A percentile compares a stretch with the other conserved stretches of the same genome.
phyloP scores from a whole-genome alignment of 148 eudicot genomes.

The Simmondsia chinensis region DNA sequence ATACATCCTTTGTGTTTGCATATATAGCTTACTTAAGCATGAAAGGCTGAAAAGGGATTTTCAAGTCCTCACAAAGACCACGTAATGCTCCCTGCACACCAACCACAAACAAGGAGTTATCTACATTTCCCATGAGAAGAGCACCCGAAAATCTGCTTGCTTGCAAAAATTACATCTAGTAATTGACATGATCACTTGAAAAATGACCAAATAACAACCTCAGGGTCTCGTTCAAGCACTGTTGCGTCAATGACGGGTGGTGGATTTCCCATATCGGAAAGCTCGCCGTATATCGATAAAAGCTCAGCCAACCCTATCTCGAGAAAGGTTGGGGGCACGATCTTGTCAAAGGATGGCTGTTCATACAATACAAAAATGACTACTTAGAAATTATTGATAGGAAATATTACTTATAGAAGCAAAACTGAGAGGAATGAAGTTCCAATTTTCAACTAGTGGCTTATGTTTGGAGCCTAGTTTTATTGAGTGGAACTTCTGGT shows the following conservation, averaged over 20 bases:
- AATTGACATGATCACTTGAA: not conserved
- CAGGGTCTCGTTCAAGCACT: slow-evolving; percentile 71
- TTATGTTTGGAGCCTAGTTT: no score
- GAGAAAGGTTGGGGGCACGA: slow-evolving; percentile 57
- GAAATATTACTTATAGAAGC: not conserved
- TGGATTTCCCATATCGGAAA: slow-evolving; percentile 55
- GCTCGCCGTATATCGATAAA: slow-evolving; percentile 64
- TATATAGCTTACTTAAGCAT: slow-evolving; percentile 71
- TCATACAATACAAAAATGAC: slow-evolving; percentile 8
- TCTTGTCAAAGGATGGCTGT: slow-evolving; percentile 86
- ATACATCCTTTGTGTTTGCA: no score
- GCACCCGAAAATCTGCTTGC: no score
- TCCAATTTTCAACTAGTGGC: no score
- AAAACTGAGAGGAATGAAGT: not conserved
- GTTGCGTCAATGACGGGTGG: slow-evolving; percentile 82
- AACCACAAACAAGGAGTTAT: slow-evolving; percentile 7
- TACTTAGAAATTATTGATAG: slow-evolving; percentile 4
- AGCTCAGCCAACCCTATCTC: slow-evolving; percentile 72
- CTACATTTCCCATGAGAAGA: no score
- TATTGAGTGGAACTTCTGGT: no score
- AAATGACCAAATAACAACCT: slow-evolving; percentile 31
- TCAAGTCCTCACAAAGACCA: slow-evolving; percentile 73
- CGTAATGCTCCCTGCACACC: slow-evolving; percentile 56
- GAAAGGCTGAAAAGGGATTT: slow-evolving; percentile 74
- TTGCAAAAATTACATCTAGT: slow-evolving; percentile 1